phyloP scores from a whole-genome alignment of 2,329 filamentous ascomycete genomes.

The Ophiostoma quercus region DNA sequence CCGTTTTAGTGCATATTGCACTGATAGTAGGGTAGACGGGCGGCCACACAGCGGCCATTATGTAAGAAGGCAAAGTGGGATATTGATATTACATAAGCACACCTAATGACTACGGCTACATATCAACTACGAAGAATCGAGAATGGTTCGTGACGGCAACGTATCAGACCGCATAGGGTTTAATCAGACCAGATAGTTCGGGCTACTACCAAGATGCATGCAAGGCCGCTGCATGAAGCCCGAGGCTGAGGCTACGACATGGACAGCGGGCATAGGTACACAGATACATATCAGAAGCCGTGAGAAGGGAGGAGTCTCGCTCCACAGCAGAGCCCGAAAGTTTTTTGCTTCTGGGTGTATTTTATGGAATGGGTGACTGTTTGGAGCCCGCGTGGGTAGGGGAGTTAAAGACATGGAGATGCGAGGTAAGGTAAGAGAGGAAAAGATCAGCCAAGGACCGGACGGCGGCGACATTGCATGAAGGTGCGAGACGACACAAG shows the following conservation, averaged over 20 bases:
- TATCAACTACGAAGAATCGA: neutral
- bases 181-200: neutral
- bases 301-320: neutral
- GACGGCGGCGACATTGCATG: neutral
- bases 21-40: neutral
- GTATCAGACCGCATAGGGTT: neutral
- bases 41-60: neutral
- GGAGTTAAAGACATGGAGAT: neutral
- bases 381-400: neutral
- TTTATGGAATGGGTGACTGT: neutral
- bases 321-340: conserved; percentile 2
- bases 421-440: neutral
- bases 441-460: neutral
- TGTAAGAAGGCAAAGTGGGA: neutral
- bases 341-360: neutral
- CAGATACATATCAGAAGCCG: neutral
- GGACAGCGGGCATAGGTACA: neutral
- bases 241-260: neutral
- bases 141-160: neutral
- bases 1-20: conserved; percentile 12
- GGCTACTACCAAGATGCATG: neutral
- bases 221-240: neutral
- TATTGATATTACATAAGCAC: neutral
- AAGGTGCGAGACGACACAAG: neutral
- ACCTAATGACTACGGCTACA: neutral